These are phyloP conservation scores for Exophiala sp. DNA, from an alignment of 2,329 filamentous ascomycete species.

Conservation along the genomic window DNA sequence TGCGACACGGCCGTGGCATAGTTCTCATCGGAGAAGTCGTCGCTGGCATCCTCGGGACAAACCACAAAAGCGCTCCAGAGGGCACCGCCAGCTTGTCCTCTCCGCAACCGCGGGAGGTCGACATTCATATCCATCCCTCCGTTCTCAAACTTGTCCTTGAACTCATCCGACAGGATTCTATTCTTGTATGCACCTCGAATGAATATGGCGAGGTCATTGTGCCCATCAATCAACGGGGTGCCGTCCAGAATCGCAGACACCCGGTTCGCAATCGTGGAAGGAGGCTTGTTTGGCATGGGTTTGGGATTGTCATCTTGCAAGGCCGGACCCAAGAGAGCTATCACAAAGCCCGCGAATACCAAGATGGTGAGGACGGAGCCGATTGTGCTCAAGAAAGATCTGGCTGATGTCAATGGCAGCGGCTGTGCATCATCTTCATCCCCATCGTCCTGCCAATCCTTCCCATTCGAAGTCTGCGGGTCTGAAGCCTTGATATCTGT, in stretches of 20 bases:
- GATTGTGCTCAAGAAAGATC: constrained; percentile 17
- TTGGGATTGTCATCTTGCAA: constrained; percentile 3
- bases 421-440: constrained; percentile 17
- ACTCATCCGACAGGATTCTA: constrained; percentile 67
- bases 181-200: constrained; percentile 65
- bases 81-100: constrained; percentile 71
- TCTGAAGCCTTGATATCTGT: constrained; percentile 6
- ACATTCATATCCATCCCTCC: constrained; percentile 65
- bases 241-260: constrained; percentile 42
- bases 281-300: constrained; percentile 5
- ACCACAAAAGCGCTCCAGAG: constrained; percentile 86
- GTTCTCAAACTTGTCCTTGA: constrained; percentile 66
- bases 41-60: constrained; percentile 63
- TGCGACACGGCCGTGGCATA: constrained; percentile 51
- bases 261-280: constrained; percentile 34
- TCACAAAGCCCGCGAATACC: constrained; percentile 23
- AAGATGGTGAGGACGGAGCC: constrained; percentile 23
- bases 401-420: constrained; percentile 8
- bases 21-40: constrained; percentile 30
- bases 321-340: constrained; percentile 19
- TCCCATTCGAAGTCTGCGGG: neutral
- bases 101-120: constrained; percentile 67
- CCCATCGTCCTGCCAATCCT: constrained; percentile 2
- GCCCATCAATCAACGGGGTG: constrained; percentile 63
- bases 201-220: constrained; percentile 77